Conservation (phyloP, 352 stramenopile species). For the Phytophthora nicotianae region DNA sequence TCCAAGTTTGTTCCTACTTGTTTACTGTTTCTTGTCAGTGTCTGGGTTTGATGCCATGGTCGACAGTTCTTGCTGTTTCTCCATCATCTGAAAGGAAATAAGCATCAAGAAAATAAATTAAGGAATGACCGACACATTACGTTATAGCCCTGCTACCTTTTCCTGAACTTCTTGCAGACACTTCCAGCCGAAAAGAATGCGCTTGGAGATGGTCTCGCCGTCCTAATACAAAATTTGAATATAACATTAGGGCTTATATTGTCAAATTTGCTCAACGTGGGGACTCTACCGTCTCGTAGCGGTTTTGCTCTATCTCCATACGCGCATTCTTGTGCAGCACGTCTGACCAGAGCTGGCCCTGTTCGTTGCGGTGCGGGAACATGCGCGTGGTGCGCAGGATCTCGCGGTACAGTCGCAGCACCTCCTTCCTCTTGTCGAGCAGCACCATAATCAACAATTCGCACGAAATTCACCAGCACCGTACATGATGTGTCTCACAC, state of each 20-base stretch:
- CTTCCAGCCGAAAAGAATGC: constrained; percentile 80
- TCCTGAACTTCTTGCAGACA: constrained; percentile 78
- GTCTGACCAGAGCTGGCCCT: constrained; percentile 69
- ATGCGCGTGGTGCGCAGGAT: constrained; percentile 75
- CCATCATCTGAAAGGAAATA: constrained; percentile 41
- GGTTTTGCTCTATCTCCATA: constrained; percentile 82
- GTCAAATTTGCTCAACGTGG: constrained; percentile 17
- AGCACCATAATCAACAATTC: constrained; percentile 23
- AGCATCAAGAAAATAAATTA: no score
- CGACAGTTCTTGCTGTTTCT: constrained; percentile 52
- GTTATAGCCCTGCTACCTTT: constrained; percentile 50
- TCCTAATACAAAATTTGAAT: constrained; percentile 42
- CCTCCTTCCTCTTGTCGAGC: constrained; percentile 73
- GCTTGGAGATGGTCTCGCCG: constrained; percentile 76
- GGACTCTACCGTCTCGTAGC: constrained; percentile 61
- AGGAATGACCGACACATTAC: no score
- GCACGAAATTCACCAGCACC: background rate
- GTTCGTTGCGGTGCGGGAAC: constrained; percentile 80
- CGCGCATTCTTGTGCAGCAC: constrained; percentile 75
- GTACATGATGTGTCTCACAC: constrained; percentile 8
- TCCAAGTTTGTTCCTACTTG: background rate
- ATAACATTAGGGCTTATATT: constrained; percentile 22
- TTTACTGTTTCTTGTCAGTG: constrained; percentile 30
- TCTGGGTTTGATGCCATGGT: constrained; percentile 7
- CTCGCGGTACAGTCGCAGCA: constrained; percentile 82